Evolutionary conservation across 306 rosid species (phyloP), one percentile per base, ranked within the genome.

Genomic region (Abrus precatorius): DNA sequence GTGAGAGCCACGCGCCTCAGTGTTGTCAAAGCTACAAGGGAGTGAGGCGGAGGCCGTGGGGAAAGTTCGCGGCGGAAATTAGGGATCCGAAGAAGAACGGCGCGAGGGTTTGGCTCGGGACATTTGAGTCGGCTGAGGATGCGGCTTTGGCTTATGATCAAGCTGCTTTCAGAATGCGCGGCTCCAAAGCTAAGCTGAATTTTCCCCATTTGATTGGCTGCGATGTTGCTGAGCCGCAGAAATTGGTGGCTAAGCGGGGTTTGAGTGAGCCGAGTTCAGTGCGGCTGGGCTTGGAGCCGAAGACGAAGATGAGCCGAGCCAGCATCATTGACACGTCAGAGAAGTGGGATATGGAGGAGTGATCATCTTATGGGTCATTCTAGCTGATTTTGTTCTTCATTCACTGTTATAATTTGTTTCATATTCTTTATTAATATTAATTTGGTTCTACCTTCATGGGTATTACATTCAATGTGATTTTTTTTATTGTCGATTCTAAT

Each of bases 31-130:
- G 69, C 5, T 91, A 76, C 56, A 72, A 80, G 52, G 92, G 95
- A 1, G 95, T 89, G 74, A 84, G 95, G 66, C 79, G 90, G 6
- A 77, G 93, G 82, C 93, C 93, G 0, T 89, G 91, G 95, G 95
- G 95, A 5, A 89, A 89, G 77, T 91, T 77, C 33, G 95, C 93
- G 0, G 93, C 93, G 5, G 93, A 91, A 29, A 84, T 84, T 2
- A 80, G 87, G 9, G 87, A 84, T 13, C 80, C 87, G 0, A 84
- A 76, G 12, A 87, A 68, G 71, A 91, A 84, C 6, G 91, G 95
- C 7, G 78, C 79, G 2, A 87, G 93, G 33, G 83, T 87, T 33
- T 89, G 95, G 95, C 92, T 91, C 0, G 95, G 95, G 6, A 91
- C 92, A 6, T 91, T 70, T 4, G 86, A 84, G 41, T 82, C 85